Evolutionary conservation across 1,284 basidiomycete genomes (phyloP), one percentile per base, ranked within the genome.

Genomic region (Vanrija sp.): DNA sequence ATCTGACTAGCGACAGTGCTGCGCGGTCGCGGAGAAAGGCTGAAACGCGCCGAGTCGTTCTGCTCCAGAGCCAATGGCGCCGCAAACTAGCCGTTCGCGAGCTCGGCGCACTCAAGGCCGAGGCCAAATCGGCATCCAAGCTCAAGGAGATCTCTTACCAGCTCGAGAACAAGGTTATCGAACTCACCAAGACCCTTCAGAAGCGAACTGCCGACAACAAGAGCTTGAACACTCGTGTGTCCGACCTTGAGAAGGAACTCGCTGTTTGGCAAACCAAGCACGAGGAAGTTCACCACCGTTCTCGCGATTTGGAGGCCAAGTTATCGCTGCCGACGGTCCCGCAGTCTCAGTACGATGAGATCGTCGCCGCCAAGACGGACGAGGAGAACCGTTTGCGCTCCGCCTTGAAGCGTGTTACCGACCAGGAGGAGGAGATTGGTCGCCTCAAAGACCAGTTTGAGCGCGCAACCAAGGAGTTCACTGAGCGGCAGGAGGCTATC

Each of bases 61-160:
- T 88, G 67, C 77, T 98, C 27, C 96, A 99, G 73, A 94, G 90
- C 19, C 94, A 91, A 68, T 81, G 95, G 56, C 89, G 96, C 49
- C 88, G 95, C 25, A 85, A 90, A 41, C 78, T 89, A 46, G 96
- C 96, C 25, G 84, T 87, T 59, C 87, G 86, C 63, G 86, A 97
- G 71, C 84, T 98, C 53, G 86, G 87, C 62, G 80, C 79, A 6
- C 84, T 98, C 58, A 87, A 84, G 67, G 83, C 86, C 23, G 96
- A 98, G 75, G 96, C 96, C 22, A 90, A 93, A 51, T 98, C 95
- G 0, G 95, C 95, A 27, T 88, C 88, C 63, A 97, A 96, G 75
- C 96, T 96, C 83, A 97, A 98, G 78, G 96, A 98, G 78, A 97
- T 97, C 62, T 98, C 96, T 0, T 98, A 98, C 75, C 86, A 85